Evolutionary conservation across 2,329 filamentous ascomycete genomes (phyloP).

Genomic region (Microdochium trichocladiopsis): DNA sequence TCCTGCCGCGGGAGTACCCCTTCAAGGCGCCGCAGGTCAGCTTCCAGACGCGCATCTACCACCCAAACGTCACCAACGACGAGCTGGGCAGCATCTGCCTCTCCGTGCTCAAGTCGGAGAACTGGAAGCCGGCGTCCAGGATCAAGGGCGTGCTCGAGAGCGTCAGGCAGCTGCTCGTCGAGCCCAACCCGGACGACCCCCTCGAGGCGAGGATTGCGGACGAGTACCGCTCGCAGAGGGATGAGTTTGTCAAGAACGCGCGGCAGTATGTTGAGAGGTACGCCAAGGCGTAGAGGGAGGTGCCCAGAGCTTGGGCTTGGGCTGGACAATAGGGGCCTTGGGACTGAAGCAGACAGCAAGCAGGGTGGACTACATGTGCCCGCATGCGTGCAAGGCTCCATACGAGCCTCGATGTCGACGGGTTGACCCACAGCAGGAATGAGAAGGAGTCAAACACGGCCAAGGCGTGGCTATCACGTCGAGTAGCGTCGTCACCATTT

Average conservation of each 20-base stretch:
- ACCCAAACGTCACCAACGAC: slow-evolving; percentile 91
- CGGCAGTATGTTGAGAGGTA: slow-evolving; percentile 68
- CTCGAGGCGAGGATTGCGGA: slow-evolving; percentile 83
- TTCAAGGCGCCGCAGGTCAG: slow-evolving; percentile 79
- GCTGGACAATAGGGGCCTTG: too few relatives aligned
- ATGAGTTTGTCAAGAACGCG: slow-evolving; percentile 68
- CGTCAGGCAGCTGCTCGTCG: slow-evolving; percentile 64
- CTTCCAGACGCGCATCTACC: slow-evolving; percentile 89
- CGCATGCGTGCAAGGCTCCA: too few relatives aligned
- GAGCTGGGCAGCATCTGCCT: slow-evolving; percentile 80
- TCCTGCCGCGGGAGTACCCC: slow-evolving; percentile 74
- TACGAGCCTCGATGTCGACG: too few relatives aligned
- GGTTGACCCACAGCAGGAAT: too few relatives aligned
- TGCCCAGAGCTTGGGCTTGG: too few relatives aligned
- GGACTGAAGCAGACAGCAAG: too few relatives aligned
- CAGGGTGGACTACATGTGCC: too few relatives aligned
- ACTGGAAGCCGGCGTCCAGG: slow-evolving; percentile 86
- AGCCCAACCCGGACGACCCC: slow-evolving; percentile 84
- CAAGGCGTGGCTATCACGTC: too few relatives aligned
- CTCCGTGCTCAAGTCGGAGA: slow-evolving; percentile 72
- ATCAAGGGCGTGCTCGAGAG: slow-evolving; percentile 71
- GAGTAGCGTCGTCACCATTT: too few relatives aligned
- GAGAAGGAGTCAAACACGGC: too few relatives aligned
- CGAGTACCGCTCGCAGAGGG: slow-evolving; percentile 64
- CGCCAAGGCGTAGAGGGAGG: slow-evolving; percentile 43